Percentiles rank a stretch among this genome's conserved stretches.
Conservation (phyloP, 73 alveolate genomes). For the Paramecium sexaurelia region DNA sequence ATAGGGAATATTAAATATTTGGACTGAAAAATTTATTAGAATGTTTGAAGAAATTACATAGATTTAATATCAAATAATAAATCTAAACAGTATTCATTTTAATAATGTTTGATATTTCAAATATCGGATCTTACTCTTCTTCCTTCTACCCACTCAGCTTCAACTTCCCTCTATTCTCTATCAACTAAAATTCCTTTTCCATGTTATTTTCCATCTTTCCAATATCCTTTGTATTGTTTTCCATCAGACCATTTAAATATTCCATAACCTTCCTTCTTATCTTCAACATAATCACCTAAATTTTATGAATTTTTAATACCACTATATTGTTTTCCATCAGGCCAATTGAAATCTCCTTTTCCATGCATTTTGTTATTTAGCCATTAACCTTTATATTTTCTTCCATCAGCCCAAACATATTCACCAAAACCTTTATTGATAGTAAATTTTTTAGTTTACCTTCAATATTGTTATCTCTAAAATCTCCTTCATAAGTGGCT, state of each 20-base stretch:
- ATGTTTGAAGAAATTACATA: not conserved
- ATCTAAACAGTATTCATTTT: not conserved
- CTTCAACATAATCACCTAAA: slow-evolving; percentile 78
- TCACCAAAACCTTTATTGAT: slow-evolving; percentile 43
- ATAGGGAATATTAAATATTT: no score
- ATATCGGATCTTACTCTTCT: slow-evolving; percentile 54
- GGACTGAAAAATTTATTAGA: not conserved
- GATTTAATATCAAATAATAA: not conserved
- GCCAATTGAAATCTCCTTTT: slow-evolving; percentile 67
- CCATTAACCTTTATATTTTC: slow-evolving; percentile 70
- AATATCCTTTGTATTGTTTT: slow-evolving; percentile 65
- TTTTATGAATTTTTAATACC: slow-evolving; percentile 36
- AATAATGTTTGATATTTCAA: not conserved
- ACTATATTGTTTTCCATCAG: slow-evolving; percentile 64
- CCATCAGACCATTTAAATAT: slow-evolving; percentile 66
- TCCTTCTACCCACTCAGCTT: slow-evolving; percentile 67
- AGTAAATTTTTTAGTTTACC: not conserved
- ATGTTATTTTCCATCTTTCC: slow-evolving; percentile 89
- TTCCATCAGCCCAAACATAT: slow-evolving; percentile 72
- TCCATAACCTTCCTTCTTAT: slow-evolving; percentile 70
- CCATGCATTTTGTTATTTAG: slow-evolving; percentile 69
- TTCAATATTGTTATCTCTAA: slow-evolving; percentile 71
- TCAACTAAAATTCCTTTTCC: slow-evolving; percentile 71
- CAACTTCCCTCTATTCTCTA: slow-evolving; percentile 51
- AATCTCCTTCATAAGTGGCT: slow-evolving; percentile 84